Evolutionary conservation across 1,139 yeast genomes (phyloP).

Genomic region (Hemisphaericaspora subhashii): DNA sequence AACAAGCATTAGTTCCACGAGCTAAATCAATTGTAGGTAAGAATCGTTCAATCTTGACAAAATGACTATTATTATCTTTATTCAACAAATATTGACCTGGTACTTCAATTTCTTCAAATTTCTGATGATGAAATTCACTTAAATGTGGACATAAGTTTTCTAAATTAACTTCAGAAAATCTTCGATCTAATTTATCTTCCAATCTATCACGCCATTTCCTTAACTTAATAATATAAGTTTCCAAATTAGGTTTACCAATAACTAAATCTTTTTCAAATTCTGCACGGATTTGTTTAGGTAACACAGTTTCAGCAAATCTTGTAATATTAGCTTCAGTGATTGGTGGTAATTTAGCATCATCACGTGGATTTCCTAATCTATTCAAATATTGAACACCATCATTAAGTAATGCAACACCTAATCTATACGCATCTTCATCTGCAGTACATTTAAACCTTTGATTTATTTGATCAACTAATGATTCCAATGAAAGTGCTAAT

Average conservation of each 20-base stretch:
- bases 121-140: constrained; percentile 96
- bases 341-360: constrained; percentile 85
- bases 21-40: constrained; percentile 86
- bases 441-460: constrained; percentile 93
- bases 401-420: constrained; percentile 86
- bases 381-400: constrained; percentile 91
- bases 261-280: constrained; percentile 94
- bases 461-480: constrained; percentile 91
- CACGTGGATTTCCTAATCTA: constrained; percentile 81
- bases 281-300: constrained; percentile 86
- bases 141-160: constrained; percentile 93
- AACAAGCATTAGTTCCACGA: constrained; percentile 91
- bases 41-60: constrained; percentile 89
- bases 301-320: constrained; percentile 88
- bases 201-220: constrained; percentile 91
- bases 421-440: constrained; percentile 94
- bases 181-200: constrained; percentile 87
- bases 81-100: constrained; percentile 93
- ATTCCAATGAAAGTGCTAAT: constrained; percentile 87
- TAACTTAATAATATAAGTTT: constrained; percentile 77
- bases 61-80: constrained; percentile 83
- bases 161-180: constrained; percentile 71
- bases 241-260: constrained; percentile 82
- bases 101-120: constrained; percentile 94
- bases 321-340: constrained; percentile 89